Conservation (phyloP, 2,329 filamentous ascomycete genomes). For the Pestalotiopsis sp. region DNA sequence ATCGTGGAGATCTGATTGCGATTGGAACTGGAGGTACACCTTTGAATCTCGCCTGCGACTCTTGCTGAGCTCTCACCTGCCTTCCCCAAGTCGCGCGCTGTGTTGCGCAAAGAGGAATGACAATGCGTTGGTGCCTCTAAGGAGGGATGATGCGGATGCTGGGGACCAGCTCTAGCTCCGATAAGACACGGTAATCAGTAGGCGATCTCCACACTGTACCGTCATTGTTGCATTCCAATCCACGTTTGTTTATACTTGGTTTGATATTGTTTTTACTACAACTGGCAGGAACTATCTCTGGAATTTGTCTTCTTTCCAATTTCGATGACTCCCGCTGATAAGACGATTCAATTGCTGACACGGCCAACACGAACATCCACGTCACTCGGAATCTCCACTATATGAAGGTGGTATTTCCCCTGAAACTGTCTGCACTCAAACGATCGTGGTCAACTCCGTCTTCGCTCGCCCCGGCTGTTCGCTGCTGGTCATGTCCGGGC, state of each 20-base stretch:
- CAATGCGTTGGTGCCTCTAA: not conserved
- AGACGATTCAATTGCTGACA: too few species aligned
- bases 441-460: not conserved
- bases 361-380: too few species aligned
- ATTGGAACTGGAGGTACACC: too few species aligned
- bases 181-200: not conserved
- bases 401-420: too few species aligned
- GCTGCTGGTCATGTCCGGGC: not conserved
- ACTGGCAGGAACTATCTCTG: too few species aligned
- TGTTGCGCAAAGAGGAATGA: not conserved
- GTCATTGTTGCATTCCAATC: not conserved
- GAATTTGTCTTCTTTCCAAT: too few species aligned
- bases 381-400: too few species aligned
- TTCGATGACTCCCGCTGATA: too few species aligned
- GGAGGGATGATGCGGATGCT: not conserved
- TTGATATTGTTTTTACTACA: too few species aligned
- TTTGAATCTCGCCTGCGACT: not conserved
- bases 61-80: not conserved
- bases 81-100: not conserved
- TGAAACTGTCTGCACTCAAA: not conserved
- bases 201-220: not conserved
- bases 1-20: too few species aligned
- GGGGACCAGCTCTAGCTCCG: not conserved
- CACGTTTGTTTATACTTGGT: too few species aligned
- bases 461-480: not conserved